These are phyloP conservation scores for Thermomucor indicae-seudaticae DNA, from an alignment of 371 early-diverging fungal species.

Conservation along the genomic window DNA sequence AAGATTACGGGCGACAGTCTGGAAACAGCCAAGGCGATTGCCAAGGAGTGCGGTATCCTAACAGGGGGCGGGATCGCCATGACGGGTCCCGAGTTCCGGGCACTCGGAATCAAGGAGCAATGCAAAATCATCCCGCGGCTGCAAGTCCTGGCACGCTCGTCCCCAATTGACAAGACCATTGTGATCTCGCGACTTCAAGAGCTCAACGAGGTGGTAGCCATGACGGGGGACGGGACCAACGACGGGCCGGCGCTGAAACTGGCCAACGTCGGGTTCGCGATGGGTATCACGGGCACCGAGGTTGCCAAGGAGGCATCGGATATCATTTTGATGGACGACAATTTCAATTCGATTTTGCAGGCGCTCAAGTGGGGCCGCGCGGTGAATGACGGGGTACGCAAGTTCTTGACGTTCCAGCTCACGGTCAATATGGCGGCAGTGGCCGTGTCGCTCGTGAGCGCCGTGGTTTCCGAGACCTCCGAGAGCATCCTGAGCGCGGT, in stretches of 20 bases:
- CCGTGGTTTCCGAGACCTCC: slow-evolving; percentile 85
- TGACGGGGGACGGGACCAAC: slow-evolving; percentile 92
- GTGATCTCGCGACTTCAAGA: slow-evolving; percentile 76
- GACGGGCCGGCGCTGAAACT: too few species aligned
- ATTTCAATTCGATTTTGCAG: slow-evolving; percentile 80
- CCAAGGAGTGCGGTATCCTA: slow-evolving; percentile 75
- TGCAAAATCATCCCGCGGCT: slow-evolving; percentile 69
- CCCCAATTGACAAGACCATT: slow-evolving; percentile 85
- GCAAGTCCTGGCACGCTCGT: slow-evolving; percentile 84
- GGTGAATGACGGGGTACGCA: slow-evolving; percentile 85
- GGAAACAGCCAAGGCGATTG: slow-evolving; percentile 81
- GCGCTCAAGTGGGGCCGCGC: slow-evolving; percentile 91
- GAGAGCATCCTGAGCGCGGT: slow-evolving; percentile 94
- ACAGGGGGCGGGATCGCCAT: slow-evolving; percentile 72
- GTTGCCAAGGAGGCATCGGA: too few species aligned
- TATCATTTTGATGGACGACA: slow-evolving; percentile 91
- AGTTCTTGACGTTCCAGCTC: slow-evolving; percentile 94
- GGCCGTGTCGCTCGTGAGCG: slow-evolving; percentile 82
- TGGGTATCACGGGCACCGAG: too few species aligned
- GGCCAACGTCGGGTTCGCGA: slow-evolving; percentile 93
- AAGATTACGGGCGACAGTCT: slow-evolving; percentile 91
- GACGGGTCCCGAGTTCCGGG: slow-evolving; percentile 82
- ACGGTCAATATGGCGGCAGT: slow-evolving; percentile 89
- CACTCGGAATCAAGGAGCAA: slow-evolving; percentile 62
- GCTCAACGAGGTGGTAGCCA: slow-evolving; percentile 59